Conservation (phyloP, 2,329 filamentous ascomycete species). For the Cryphonectria nitschkei region DNA sequence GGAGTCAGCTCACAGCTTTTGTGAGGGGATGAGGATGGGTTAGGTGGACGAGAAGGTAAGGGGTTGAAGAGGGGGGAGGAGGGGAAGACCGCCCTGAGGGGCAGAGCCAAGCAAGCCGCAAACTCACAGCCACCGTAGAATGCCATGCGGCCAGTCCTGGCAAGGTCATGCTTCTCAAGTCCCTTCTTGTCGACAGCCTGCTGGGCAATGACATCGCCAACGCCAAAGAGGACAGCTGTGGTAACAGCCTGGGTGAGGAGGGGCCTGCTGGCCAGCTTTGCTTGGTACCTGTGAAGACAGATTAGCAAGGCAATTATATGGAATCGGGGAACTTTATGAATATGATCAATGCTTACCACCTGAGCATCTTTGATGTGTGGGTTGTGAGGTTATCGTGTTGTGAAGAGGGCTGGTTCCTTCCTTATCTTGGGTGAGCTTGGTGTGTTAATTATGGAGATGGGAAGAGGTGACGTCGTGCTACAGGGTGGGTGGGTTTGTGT, state of each 20-base stretch:
- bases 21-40: constrained; percentile 13
- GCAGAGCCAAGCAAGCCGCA: constrained; percentile 4
- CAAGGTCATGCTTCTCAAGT: constrained; percentile 72
- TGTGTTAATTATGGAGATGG: not conserved
- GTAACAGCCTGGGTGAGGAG: constrained; percentile 90
- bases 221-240: constrained; percentile 88
- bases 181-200: constrained; percentile 86
- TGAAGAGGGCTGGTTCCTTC: not conserved
- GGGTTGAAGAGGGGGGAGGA: not conserved
- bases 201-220: constrained; percentile 89
- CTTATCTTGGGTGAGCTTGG: not conserved
- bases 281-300: constrained; percentile 72
- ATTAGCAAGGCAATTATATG: constrained; percentile 6
- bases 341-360: constrained; percentile 20
- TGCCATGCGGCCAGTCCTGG: constrained; percentile 77
- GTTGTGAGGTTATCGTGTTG: not conserved
- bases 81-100: not conserved
- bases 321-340: not conserved
- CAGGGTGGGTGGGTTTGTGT: not conserved
- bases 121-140: constrained; percentile 74
- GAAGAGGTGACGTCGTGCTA: constrained; percentile 8
- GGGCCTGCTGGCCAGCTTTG: constrained; percentile 77
- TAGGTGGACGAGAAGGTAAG: constrained; percentile 15
- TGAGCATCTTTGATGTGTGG: constrained; percentile 26
- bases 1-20: constrained; percentile 14